Evolutionary conservation across 2,329 filamentous ascomycete species (phyloP), one percentile per base, ranked within the genome.

Genomic region (Beauveria australis): DNA sequence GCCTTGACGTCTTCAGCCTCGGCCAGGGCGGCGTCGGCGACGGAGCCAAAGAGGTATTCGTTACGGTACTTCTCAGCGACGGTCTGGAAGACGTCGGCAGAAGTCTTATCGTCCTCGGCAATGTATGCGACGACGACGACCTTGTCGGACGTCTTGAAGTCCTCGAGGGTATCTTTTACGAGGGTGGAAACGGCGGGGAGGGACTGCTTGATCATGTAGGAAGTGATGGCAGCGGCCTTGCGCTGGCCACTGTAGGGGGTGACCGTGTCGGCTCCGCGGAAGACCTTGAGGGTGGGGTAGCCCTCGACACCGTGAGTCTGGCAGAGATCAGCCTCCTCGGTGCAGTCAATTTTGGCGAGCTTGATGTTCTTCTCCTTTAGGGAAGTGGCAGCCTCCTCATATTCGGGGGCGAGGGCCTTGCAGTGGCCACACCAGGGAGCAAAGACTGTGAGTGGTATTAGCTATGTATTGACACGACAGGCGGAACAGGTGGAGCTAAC

Each of bases 281-380:
- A 99, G 78, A 99, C 86, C 87, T 97, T 99, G 73, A 99, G 86
- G 67, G 94, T 99, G 64, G 94, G 94, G 83, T 99, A 99, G 66
- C 94, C 94, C 82, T 97, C 92, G 48, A 99, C 92, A 64, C 91
- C 92, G 71, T 89, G 90, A 69, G 85, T 81, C 76, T 92, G 85
- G 86, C 94, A 99, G 67, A 99, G 88, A 40, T 96, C 91, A 65
- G 87, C 80, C 82, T 99, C 91, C 75, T 89, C 92, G 72, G 93
- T 97, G 84, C 94, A 97, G 81, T 97, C 93, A 69, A 95, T 78
- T 86, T 95, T 94, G 76, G 83, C 89, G 61, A 95, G 82, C 72
- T 83, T 84, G 77, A 94, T 93, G 74, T 89, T 83, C 86, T 93
- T 94, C 78, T 91, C 89, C 83, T 92, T 93, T 65, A 95, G 81